Evolutionary conservation across 140 eudicot genomes (phyloP).

Genomic region (Bidens hawaiensis): DNA sequence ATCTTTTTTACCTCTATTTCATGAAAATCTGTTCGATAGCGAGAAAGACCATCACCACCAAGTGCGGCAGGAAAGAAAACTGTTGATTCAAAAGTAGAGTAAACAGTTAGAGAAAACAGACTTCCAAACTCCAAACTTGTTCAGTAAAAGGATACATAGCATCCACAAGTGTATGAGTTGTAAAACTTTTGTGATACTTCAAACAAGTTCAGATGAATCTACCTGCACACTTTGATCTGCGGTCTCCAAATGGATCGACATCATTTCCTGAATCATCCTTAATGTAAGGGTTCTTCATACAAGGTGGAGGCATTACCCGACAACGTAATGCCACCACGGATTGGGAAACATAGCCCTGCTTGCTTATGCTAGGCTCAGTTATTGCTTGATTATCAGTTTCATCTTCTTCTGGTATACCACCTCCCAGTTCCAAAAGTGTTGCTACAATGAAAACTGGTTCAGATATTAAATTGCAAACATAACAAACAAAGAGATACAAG

Average conservation of each 20-base stretch:
- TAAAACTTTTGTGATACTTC: neutral
- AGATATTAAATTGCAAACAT: conserved; percentile 3
- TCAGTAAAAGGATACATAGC: neutral
- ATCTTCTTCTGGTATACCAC: conserved; percentile 30
- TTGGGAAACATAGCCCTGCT: conserved; percentile 64
- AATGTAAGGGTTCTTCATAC: conserved; percentile 81
- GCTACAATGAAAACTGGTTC: conserved; percentile 15
- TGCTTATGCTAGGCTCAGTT: conserved; percentile 26
- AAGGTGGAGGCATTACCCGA: conserved; percentile 95
- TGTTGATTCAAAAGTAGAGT: conserved; percentile 18
- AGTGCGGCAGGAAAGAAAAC: conserved; percentile 46
- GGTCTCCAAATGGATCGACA: conserved; percentile 67
- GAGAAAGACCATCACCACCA: conserved; percentile 76
- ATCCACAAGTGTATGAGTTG: neutral
- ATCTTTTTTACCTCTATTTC: conserved; percentile 58
- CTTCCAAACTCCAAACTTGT: neutral
- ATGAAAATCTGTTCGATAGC: conserved; percentile 80
- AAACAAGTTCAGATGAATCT: neutral
- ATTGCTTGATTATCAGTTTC: conserved; percentile 24
- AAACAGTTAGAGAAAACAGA: neutral
- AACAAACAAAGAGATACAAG: neutral
- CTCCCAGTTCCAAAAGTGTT: conserved; percentile 32
- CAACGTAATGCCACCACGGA: conserved; percentile 86
- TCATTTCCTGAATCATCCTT: conserved; percentile 44
- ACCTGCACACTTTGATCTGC: conserved; percentile 90